Evolutionary conservation across 345 rosid species (phyloP), one percentile per base, ranked within the genome.

Genomic region (Orychophragmus violaceus): DNA sequence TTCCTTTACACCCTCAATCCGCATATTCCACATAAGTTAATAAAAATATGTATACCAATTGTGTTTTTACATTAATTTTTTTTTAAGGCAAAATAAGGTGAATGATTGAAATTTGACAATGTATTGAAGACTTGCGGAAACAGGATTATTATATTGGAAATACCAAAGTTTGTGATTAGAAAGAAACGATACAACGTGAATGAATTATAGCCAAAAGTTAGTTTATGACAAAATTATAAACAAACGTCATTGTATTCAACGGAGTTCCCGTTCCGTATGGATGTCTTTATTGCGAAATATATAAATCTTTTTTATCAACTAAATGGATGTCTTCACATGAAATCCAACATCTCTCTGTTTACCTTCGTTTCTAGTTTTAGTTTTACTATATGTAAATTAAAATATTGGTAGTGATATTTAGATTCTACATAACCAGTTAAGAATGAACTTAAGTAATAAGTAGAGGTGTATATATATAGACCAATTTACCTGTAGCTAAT

Each of bases 1-100:
- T 50, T 59, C 54, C 71, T 64, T 72, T 72, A 65, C 76, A 64
- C 71, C 71, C 46, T 57, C 71, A 39, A 49, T 16, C 45, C 37
- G 35, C 76, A 71, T 25, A 28, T 71, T 28, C 59, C 35, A 27
- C 32, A 45, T 54, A 30, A 19, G 30, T n/a, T 21, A 41, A 10
- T 23, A 11, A 32, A 17, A 23, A 17, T 22, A 9, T n/a, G 22
- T 27, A n/a, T n/a, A 68, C 11, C 6, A 23, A 28, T 6, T 22
- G 3, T 8, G 24, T 18, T 7, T 6, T 22, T 56, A 24, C n/a
- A 12, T 33, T 12, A 18, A 17, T 33, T 30, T 46, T 35, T 45
- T 21, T 18, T 6, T 19, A 54, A 56, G 30, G 33, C 0, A 22
- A 55, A 46, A 33, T 22, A 57, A 24, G 18, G 27, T 48, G 28